Evolutionary conservation across 106 monocot species (phyloP), one percentile per base, ranked within the genome.

Genomic region (Allium sativum): DNA sequence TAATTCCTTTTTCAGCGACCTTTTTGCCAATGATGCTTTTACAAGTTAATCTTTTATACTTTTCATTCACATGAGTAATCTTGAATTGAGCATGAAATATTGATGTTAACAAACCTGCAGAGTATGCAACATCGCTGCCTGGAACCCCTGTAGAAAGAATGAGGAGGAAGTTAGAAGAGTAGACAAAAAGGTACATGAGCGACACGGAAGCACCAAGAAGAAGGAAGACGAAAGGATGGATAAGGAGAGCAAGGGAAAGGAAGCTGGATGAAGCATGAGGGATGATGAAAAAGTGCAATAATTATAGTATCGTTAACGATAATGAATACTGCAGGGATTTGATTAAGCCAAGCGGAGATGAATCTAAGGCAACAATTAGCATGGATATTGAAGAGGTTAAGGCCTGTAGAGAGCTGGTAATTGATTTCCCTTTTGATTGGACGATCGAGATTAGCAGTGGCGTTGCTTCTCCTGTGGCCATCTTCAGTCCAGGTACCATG

Each of bases 321-420:
- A n/a, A n/a, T n/a, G 42, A 42, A 9, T 48, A 70, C 42, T 70
- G 59, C 22, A 15, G 59, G 70, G 48, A 60, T 18, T 3, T 60
- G 50, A 57, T 78, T 40, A 19, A 58, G 56, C 64, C 72, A 15
- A 47, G 68, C 53, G 3, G 45, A n/a, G 18, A 42, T 47, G 8
- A 47, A 8, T 47, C 9, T 47, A 21, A 47, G 7, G 46, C 44
- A 6, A 50, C 55, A 8, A 67, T 78, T 10, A 61, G 48, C 40
- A 78, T 78, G 78, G 72, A 78, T 21, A 73, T 73, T 61, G 56
- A 68, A 18, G 78, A 78, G 64, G 62, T 78, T 12, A 63, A 61
- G 68, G 73, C 73, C 18, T 73, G 73, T 42, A 44, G 68, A 6
- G 78, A 78, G 13, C 67, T 78, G 31, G 78, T 72, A 6, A 58